Conservation (phyloP, 441 rosid species). For the Iberis amara region DNA sequence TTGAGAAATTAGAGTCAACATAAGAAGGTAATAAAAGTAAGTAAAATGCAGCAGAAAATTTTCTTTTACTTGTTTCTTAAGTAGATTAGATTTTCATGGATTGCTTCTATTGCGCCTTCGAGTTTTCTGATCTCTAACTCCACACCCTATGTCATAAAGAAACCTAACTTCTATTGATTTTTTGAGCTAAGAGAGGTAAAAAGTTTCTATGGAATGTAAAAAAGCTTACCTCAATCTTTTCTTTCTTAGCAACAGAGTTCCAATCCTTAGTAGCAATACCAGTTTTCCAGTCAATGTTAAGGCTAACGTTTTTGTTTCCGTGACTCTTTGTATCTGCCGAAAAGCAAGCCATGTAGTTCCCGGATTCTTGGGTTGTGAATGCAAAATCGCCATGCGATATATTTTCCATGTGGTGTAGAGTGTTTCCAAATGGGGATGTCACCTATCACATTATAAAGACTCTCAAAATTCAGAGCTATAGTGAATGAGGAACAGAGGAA, state of each 20-base stretch:
- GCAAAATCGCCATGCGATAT: constrained; percentile 83
- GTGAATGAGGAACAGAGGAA: neutral
- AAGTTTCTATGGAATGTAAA: no score
- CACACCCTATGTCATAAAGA: constrained; percentile 51
- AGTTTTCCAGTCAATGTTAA: constrained; percentile 86
- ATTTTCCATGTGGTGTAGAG: constrained; percentile 58
- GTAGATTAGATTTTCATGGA: constrained; percentile 66
- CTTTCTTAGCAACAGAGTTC: constrained; percentile 85
- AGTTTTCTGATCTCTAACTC: constrained; percentile 90
- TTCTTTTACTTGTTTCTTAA: constrained; percentile 54
- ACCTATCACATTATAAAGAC: constrained; percentile 39
- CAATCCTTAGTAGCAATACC: constrained; percentile 94
- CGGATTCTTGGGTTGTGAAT: constrained; percentile 80
- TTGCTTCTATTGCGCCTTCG: constrained; percentile 76
- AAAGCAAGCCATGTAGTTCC: constrained; percentile 79
- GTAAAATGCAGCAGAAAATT: neutral
- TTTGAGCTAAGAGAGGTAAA: constrained; percentile 3
- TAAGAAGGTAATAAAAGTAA: neutral
- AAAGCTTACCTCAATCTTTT: constrained; percentile 67
- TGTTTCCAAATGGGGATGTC: constrained; percentile 74
- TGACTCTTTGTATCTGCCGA: constrained; percentile 50
- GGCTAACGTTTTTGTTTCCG: constrained; percentile 47
- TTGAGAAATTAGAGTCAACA: neutral
- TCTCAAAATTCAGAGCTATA: constrained; percentile 1
- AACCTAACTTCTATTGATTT: neutral